Percentiles rank a stretch among this genome's conserved stretches.
Evolutionary conservation across 116 monocot genomes (phyloP).

Genomic region (Trichopus zeylanicus): DNA sequence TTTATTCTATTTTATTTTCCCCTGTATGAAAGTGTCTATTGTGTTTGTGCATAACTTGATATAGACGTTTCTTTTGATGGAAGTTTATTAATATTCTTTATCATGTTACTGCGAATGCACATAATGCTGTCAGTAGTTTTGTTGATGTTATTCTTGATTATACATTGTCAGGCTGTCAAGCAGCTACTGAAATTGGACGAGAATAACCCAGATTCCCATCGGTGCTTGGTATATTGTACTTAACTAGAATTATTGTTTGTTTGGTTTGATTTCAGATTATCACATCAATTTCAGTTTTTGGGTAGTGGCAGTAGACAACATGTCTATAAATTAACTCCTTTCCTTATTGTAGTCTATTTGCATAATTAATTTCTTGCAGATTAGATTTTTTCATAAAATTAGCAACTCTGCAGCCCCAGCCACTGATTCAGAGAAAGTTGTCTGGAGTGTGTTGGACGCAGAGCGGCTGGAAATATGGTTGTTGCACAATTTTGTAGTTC

Average conservation of each 20-base stretch:
- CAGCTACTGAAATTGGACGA: constrained; percentile 67
- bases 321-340: too few species aligned
- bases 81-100: too few species aligned
- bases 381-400: constrained; percentile 78
- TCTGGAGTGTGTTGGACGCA: constrained; percentile 73
- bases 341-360: neutral
- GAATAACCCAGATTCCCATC: constrained; percentile 66
- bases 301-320: too few species aligned
- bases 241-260: neutral
- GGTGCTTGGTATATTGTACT: constrained; percentile 63
- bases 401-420: constrained; percentile 44
- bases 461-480: constrained; percentile 69
- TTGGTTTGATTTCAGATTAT: neutral
- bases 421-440: constrained; percentile 71
- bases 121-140: neutral
- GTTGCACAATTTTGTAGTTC: neutral
- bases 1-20: too few species aligned
- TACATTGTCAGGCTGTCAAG: constrained; percentile 60
- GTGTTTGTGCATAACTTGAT: too few species aligned
- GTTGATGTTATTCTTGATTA: neutral
- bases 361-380: constrained; percentile 29
- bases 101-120: neutral
- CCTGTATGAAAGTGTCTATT: too few species aligned
- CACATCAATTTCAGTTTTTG: too few species aligned
- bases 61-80: too few species aligned